Base-by-base conservation (phyloP, 805 yeast species). In the Maudiozyma turicensis region DNA sequence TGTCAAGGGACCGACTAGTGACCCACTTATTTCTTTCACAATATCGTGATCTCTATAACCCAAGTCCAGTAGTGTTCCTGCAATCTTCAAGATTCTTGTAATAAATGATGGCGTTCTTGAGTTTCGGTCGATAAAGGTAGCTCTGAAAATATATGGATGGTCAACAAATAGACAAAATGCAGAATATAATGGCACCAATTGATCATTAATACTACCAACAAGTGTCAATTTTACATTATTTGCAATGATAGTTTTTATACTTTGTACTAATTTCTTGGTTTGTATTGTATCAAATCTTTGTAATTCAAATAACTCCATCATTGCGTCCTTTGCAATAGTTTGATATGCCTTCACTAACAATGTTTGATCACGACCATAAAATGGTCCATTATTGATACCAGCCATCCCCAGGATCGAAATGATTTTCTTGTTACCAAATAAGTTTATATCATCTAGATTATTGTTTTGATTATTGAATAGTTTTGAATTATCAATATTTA, bases 331-430 rank as follows among this genome's bases (percentile, higher is more conserved):
- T 61, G 93, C 99, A 51, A 91, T 84, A 0, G 95, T 81, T 1
- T 95, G 83, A 59, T 89, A 89, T 0, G 97, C 96, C 54, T 89
- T 77, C 66, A 91, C 82, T 52, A 90, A 77, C 29, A 89, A 69
- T 8, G 82, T 80, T 63, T 87, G 89, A 61, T 93, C 98, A n/a
- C 80, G 78, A 0, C 97, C 97, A 55, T 81, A 87, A 61, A 87
- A 86, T 2, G 99, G 99, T 0, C 99, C 99, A 62, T 87, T 80
- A 58, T 89, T 87, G 28, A 90, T 80, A 1, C 98, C 98, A 0
- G 98, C 98, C 99, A 91, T 91, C 3, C 91, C 91, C 45, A 91
- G 68, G 15, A 91, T 70, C 0, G 93, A 87, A 11, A 90, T 74
- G 26, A 76, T 64, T 52, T 77, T 75, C 47, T 65, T 68, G 8